Percentiles rank a stretch among this genome's conserved stretches.
phyloP scores from a whole-genome alignment of 441 rosid species.

The Macaranga tanarius region DNA sequence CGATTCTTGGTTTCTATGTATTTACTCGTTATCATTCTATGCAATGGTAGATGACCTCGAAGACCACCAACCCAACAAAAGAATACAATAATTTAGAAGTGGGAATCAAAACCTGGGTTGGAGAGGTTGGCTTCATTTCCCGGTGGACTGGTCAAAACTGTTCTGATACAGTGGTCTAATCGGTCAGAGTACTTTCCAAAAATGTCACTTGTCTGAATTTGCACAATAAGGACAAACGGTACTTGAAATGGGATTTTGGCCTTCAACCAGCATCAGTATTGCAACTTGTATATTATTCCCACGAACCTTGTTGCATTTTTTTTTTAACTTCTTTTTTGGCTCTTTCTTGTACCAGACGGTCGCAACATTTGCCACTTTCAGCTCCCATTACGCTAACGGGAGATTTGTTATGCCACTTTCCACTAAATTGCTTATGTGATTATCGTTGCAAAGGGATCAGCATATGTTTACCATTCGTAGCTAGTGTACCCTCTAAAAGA shows the following conservation, averaged over 20 bases:
- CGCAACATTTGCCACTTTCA: no score
- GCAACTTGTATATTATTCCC: no score
- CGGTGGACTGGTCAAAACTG: slow-evolving; percentile 38
- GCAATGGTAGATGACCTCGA: slow-evolving; percentile 32
- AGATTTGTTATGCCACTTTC: no score
- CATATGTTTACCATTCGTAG: no score
- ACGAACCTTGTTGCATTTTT: no score
- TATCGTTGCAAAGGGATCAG: no score
- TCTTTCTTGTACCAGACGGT: no score
- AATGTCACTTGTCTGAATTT: slow-evolving; percentile 20
- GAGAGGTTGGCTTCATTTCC: slow-evolving; percentile 32
- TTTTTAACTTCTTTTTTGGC: no score
- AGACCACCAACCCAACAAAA: slow-evolving; percentile 34
- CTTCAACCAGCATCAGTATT: no score
- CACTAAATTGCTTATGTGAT: no score
- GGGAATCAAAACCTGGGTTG: slow-evolving; percentile 4
- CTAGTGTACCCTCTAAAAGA: no score
- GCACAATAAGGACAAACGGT: slow-evolving; percentile 10
- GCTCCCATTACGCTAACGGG: no score
- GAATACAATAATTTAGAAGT: background rate
- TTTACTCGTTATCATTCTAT: background rate
- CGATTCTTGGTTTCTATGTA: background rate
- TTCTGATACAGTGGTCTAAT: slow-evolving; percentile 16
- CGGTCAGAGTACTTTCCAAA: slow-evolving; percentile 4
- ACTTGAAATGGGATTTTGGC: background rate